phyloP scores from a whole-genome alignment of 768 basidiomycete species.

The Rhizopogon rudus region DNA sequence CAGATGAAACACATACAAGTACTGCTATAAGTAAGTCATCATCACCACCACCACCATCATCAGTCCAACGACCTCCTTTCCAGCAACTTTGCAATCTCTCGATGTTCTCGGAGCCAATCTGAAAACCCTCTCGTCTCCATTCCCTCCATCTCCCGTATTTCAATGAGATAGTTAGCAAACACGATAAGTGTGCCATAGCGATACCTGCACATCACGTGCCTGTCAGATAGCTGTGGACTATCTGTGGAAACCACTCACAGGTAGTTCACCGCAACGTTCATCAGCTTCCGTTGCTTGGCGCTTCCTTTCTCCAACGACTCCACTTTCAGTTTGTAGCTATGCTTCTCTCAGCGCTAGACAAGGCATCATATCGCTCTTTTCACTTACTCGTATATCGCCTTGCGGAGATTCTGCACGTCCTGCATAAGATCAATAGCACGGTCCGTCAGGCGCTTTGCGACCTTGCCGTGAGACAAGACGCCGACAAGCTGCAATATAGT shows the following conservation, averaged over 20 bases:
- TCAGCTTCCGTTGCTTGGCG: slow-evolving; percentile 69
- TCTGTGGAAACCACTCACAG: slow-evolving; percentile 40
- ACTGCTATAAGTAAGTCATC: neutral
- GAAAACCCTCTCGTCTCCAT: slow-evolving; percentile 56
- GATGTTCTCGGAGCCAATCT: slow-evolving; percentile 74
- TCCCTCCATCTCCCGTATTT: slow-evolving; percentile 41
- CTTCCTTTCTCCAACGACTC: slow-evolving; percentile 80
- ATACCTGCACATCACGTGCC: slow-evolving; percentile 40
- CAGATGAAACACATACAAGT: neutral
- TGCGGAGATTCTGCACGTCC: slow-evolving; percentile 94
- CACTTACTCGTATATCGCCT: slow-evolving; percentile 90
- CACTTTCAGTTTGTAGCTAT: slow-evolving; percentile 85
- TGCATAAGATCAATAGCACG: slow-evolving; percentile 88
- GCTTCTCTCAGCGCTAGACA: slow-evolving; percentile 2
- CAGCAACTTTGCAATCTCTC: slow-evolving; percentile 78
- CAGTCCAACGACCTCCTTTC: slow-evolving; percentile 67
- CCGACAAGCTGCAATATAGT: slow-evolving; percentile 92
- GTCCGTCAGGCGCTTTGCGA: slow-evolving; percentile 88
- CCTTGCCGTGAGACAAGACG: slow-evolving; percentile 86
- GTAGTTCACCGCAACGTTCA: slow-evolving; percentile 82
- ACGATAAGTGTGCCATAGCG: slow-evolving; percentile 91
- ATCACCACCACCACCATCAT: neutral
- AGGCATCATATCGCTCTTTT: neutral
- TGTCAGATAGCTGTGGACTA: neutral
- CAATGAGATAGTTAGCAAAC: slow-evolving; percentile 92